Conservation (phyloP, 352 stramenopile genomes). For the Pythium dissotocum region DNA sequence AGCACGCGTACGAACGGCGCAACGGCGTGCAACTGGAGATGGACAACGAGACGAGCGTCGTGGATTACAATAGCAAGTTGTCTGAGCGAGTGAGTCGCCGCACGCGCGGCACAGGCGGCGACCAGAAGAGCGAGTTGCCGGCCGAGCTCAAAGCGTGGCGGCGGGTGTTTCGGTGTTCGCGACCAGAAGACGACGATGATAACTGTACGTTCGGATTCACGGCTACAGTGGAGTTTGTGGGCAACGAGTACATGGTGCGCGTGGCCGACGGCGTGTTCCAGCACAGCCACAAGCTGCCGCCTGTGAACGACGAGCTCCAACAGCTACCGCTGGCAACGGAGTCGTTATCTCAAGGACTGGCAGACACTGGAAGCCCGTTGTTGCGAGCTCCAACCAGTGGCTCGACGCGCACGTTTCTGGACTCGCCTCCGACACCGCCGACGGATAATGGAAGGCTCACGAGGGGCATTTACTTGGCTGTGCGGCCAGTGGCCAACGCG, state of each 20-base stretch:
- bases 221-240: slow-evolving; percentile 11
- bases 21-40: slow-evolving; percentile 7
- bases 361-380: not conserved
- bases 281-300: slow-evolving; percentile 10
- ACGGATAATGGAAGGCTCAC: not conserved
- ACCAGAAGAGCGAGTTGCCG: slow-evolving; percentile 2
- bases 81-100: not conserved
- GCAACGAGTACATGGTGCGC: slow-evolving; percentile 19
- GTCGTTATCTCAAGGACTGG: not conserved
- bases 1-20: slow-evolving; percentile 18
- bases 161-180: slow-evolving; percentile 11
- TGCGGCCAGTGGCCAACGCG: not conserved
- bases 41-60: not conserved
- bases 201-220: slow-evolving; percentile 16
- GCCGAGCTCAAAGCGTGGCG: slow-evolving; percentile 7
- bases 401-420: not conserved
- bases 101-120: not conserved
- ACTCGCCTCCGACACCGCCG: not conserved
- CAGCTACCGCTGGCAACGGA: not conserved
- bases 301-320: not conserved
- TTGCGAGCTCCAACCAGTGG: not conserved
- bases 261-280: slow-evolving; percentile 12
- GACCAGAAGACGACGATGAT: not conserved
- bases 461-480: not conserved
- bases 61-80: slow-evolving; percentile 6